Evolutionary conservation across 768 basidiomycete species (phyloP).

Genomic region (Lactarius vividus): DNA sequence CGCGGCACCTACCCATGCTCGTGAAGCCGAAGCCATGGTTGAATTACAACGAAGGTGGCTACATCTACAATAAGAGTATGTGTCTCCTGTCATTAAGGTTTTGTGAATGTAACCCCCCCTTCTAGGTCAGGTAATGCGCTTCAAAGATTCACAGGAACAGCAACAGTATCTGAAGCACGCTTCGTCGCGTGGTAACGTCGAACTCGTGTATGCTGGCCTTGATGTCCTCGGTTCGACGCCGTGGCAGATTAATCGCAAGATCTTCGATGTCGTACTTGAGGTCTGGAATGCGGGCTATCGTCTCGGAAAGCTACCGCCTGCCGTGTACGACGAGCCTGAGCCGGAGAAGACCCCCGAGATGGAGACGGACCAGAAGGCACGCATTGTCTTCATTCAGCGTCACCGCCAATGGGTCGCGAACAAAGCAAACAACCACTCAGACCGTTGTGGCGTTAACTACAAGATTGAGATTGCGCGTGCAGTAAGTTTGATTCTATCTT

Average conservation of each 20-base stretch:
- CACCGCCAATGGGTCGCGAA: constrained; percentile 53
- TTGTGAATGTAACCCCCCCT: constrained; percentile 1
- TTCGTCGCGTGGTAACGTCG: constrained; percentile 67
- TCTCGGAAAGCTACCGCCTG: constrained; percentile 82
- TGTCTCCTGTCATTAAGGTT: constrained; percentile 10
- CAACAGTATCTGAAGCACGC: constrained; percentile 73
- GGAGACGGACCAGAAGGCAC: constrained; percentile 52
- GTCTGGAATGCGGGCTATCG: constrained; percentile 88
- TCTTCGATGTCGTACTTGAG: constrained; percentile 48
- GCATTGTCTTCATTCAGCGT: constrained; percentile 53
- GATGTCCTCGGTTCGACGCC: constrained; percentile 89
- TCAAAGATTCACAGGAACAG: constrained; percentile 88
- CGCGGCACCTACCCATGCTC: constrained; percentile 95
- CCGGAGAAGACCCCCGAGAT: constrained; percentile 52
- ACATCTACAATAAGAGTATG: constrained; percentile 75
- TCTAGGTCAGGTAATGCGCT: constrained; percentile 79
- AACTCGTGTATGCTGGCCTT: constrained; percentile 82
- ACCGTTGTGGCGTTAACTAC: constrained; percentile 91
- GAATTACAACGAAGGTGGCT: constrained; percentile 72
- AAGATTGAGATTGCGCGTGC: constrained; percentile 94
- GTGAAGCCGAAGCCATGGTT: constrained; percentile 89
- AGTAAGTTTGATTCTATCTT: constrained; percentile 44
- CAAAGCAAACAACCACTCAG: constrained; percentile 84
- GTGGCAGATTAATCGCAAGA: constrained; percentile 79
- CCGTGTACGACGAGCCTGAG: constrained; percentile 58